phyloP scores from a whole-genome alignment of 1,139 yeast genomes.

The Yamadazyma dendronema region DNA sequence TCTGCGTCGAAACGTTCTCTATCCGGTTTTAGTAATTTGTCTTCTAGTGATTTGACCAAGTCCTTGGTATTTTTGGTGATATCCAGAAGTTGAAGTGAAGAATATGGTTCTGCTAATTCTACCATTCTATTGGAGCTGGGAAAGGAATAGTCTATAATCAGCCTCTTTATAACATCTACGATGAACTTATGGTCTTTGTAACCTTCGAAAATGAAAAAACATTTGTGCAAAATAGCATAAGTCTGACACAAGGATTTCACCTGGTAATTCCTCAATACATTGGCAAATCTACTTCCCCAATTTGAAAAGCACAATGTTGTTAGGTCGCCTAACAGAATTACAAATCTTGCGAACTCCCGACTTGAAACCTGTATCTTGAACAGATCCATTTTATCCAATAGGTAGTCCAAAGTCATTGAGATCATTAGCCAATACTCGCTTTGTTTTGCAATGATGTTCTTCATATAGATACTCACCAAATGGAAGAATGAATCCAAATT shows the following conservation, averaged over 20 bases:
- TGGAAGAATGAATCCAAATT: constrained; percentile 27
- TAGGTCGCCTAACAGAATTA: constrained; percentile 22
- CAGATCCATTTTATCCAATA: constrained; percentile 16
- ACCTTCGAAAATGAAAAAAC: constrained; percentile 30
- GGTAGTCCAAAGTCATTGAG: constrained; percentile 22
- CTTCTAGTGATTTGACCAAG: constrained; percentile 9
- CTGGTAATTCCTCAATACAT: constrained; percentile 15
- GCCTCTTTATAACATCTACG: constrained; percentile 13
- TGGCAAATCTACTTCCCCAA: constrained; percentile 12
- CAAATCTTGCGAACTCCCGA: constrained; percentile 21
- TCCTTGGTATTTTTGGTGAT: constrained; percentile 12
- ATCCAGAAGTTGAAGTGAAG: constrained; percentile 11
- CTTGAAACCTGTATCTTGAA: constrained; percentile 20
- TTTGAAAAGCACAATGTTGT: constrained; percentile 11
- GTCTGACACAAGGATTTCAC: constrained; percentile 14
- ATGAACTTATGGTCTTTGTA: constrained; percentile 27
- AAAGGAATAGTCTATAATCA: constrained; percentile 18
- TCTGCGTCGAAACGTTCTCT: constrained; percentile 9
- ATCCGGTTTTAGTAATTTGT: constrained; percentile 11
- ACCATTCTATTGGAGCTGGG: constrained; percentile 10
- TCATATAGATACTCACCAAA: constrained; percentile 29
- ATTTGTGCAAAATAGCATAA: constrained; percentile 15
- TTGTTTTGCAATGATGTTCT: constrained; percentile 21
- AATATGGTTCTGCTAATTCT: constrained; percentile 11
- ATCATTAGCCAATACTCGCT: constrained; percentile 31